Evolutionary conservation across 768 basidiomycete genomes (phyloP), one percentile per base, ranked within the genome.

Genomic region (Lactarius quietus): DNA sequence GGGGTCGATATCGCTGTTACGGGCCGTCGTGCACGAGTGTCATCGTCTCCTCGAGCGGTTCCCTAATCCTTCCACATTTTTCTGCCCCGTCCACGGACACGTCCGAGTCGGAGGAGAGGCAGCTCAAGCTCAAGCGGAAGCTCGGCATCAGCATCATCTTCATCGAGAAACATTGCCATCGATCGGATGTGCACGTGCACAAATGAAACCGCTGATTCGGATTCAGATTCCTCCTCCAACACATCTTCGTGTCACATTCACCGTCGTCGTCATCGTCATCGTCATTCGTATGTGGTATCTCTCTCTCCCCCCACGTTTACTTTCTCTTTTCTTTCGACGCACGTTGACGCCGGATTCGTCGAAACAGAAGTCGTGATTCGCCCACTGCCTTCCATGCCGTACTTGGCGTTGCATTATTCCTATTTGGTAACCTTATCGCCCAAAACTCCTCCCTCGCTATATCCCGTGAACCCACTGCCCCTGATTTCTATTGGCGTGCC

Each of bases 341-440:
- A 3, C 12, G 8, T 29, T 59, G 41, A 59, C n/a, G n/a, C 57
- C 55, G 4, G 7, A 52, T 12, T 28, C 8, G 23, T 39, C 14
- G 15, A 54, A 55, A 43, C 36, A 57, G 62, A 57, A 63, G 48
- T 28, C 74, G 52, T 53, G 87, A 88, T 63, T 80, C 83, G 5
- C 83, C 85, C 6, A 86, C 86, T 1, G 84, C 86, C 3, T 86
- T 90, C 72, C 86, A 89, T 70, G 79, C 86, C 39, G 79, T 88
- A 57, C 78, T 88, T 29, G 88, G 87, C 59, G 84, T 84, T 28
- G 77, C 85, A 4, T 78, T 90, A 41, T 87, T 86, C 72, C 77
- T 85, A 63, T 83, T 88, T 65, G 88, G 86, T 55, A 86, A 82
- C 68, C 74, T 86, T 62, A 80, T 90, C 60, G 80, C 81, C 6